These are phyloP conservation scores for Fusarium humuli DNA, from an alignment of 2,329 filamentous ascomycete species.

Conservation along the genomic window DNA sequence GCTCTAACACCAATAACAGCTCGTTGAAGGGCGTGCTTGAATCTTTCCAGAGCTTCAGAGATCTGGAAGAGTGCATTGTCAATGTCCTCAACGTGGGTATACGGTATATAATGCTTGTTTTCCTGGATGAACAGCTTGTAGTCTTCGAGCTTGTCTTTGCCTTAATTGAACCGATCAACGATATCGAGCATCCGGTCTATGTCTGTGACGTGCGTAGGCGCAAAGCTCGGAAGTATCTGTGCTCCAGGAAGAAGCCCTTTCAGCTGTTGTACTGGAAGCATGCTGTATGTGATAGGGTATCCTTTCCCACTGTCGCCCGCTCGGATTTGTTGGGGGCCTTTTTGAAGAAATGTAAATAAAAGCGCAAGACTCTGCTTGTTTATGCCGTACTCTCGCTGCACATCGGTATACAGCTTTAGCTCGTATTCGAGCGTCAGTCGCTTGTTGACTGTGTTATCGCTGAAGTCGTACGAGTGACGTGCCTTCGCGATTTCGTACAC, in stretches of 20 bases:
- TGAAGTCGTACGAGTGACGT: neutral
- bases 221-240: fast-evolving
- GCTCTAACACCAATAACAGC: neutral
- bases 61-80: neutral
- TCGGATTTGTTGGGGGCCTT: neutral
- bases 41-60: neutral
- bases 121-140: constrained; percentile 9
- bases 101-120: neutral
- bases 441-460: neutral
- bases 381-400: constrained; percentile 1
- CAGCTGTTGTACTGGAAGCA: constrained; percentile 13
- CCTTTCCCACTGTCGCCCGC: constrained; percentile 6
- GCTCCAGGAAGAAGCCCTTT: neutral
- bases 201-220: neutral
- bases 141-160: neutral
- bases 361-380: neutral
- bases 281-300: constrained; percentile 14
- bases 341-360: constrained; percentile 2
- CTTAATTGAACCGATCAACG: constrained; percentile 13
- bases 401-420: constrained; percentile 28
- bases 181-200: constrained; percentile 3
- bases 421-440: constrained; percentile 12
- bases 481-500: neutral
- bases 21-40: neutral
- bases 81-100: neutral